A percentile compares a stretch with the other conserved stretches of the same genome.
Evolutionary conservation across 1,139 yeast species (phyloP).

Genomic region (Ogataea hybrid): DNA sequence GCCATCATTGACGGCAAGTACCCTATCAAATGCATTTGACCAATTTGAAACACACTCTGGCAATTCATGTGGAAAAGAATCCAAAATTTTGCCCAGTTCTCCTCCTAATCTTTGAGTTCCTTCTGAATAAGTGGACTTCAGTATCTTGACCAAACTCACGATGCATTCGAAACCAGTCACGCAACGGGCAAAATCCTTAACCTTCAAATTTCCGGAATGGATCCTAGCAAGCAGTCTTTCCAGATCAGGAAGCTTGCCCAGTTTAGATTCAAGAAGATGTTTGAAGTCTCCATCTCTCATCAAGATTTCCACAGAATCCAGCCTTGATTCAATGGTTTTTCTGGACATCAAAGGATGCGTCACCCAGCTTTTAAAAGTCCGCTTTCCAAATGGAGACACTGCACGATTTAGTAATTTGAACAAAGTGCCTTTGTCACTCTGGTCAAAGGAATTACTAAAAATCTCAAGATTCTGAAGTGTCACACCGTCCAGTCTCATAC

Average conservation of each 20-base stretch:
- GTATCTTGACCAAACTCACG: conserved; percentile 40
- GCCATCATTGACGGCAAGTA: conserved; percentile 63
- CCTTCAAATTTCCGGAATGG: conserved; percentile 77
- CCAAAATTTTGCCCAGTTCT: conserved; percentile 44
- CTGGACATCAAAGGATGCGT: conserved; percentile 76
- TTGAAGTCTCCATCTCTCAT: conserved; percentile 61
- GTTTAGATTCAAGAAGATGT: conserved; percentile 51
- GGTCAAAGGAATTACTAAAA: conserved; percentile 84
- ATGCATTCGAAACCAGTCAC: conserved; percentile 77
- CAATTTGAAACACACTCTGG: conserved; percentile 56
- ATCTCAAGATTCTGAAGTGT: conserved; percentile 88
- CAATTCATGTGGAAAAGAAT: conserved; percentile 55
- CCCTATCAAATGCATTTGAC: conserved; percentile 83
- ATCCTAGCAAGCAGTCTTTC: conserved; percentile 86
- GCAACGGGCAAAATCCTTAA: conserved; percentile 81
- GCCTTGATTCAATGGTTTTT: conserved; percentile 62
- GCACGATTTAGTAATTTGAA: conserved; percentile 81
- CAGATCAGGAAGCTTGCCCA: conserved; percentile 74
- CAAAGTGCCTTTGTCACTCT: conserved; percentile 85
- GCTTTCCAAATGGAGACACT: conserved; percentile 88
- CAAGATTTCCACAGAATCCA: conserved; percentile 78
- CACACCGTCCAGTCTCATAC: conserved; percentile 86
- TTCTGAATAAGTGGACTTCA: conserved; percentile 37
- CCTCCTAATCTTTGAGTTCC: conserved; percentile 39
- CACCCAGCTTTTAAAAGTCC: conserved; percentile 81